These are phyloP conservation scores for Chaetomium sp. DNA, from an alignment of 2,329 filamentous ascomycete genomes.

Conservation along the genomic window DNA sequence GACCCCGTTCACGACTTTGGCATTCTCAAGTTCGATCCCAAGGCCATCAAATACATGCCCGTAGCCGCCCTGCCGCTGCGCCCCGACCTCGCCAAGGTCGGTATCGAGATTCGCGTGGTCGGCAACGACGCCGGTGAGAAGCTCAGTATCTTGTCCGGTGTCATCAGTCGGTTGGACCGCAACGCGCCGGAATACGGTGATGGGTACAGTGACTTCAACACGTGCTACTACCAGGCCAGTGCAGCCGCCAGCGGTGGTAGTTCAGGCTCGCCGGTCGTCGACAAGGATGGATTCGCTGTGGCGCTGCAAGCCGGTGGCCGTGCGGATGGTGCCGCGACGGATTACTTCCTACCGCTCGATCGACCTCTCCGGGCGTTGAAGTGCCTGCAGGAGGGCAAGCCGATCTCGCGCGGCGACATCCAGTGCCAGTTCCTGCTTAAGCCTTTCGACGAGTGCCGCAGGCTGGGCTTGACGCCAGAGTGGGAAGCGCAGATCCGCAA, in stretches of 20 bases:
- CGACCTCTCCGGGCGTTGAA: slow-evolving; percentile 80
- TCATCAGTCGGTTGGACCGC: slow-evolving; percentile 90
- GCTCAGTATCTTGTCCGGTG: slow-evolving; percentile 92
- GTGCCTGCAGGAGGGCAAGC: slow-evolving; percentile 70
- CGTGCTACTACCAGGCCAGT: slow-evolving; percentile 94
- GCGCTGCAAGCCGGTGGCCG: slow-evolving; percentile 91
- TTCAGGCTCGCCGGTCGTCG: slow-evolving; percentile 97
- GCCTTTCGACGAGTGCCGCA: slow-evolving; percentile 92
- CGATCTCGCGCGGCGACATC: slow-evolving; percentile 87
- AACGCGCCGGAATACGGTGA: slow-evolving; percentile 98
- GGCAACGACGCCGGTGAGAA: slow-evolving; percentile 99
- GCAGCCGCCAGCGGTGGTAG: slow-evolving; percentile 94
- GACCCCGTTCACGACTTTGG: slow-evolving; percentile 98
- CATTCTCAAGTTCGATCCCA: slow-evolving; percentile 91
- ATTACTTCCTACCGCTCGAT: slow-evolving; percentile 94
- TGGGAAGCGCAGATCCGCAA: slow-evolving; percentile 83
- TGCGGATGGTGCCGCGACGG: slow-evolving; percentile 90
- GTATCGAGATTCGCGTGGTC: slow-evolving; percentile 90
- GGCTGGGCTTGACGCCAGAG: slow-evolving; percentile 74
- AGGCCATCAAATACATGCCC: slow-evolving; percentile 95
- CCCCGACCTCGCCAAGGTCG: slow-evolving; percentile 83
- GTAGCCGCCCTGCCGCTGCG: slow-evolving; percentile 72
- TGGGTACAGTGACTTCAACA: slow-evolving; percentile 96
- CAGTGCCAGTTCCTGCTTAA: slow-evolving; percentile 97
- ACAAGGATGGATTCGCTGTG: slow-evolving; percentile 86